Percentiles rank a stretch among this genome's conserved stretches.
These are phyloP conservation scores for Fusarium nematophilum DNA, from an alignment of 2,329 filamentous ascomycete genomes.

Conservation along the genomic window DNA sequence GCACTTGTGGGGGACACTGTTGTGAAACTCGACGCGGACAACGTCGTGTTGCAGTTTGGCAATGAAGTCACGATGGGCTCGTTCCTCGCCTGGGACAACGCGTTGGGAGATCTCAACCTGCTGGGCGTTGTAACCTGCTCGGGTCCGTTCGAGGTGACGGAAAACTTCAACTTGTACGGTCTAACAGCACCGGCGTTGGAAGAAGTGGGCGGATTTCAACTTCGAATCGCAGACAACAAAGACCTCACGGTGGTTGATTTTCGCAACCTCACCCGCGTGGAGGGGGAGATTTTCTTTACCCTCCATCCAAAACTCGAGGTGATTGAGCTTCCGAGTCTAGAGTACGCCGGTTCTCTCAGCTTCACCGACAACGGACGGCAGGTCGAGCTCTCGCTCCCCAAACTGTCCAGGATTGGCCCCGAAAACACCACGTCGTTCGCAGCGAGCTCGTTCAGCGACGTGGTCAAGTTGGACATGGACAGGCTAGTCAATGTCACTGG, in stretches of 20 bases:
- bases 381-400: neutral
- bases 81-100: neutral
- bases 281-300: neutral
- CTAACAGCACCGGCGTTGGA: neutral
- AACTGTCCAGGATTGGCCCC: neutral
- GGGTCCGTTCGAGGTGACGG: neutral
- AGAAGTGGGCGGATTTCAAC: neutral
- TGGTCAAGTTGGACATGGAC: neutral
- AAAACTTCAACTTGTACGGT: neutral
- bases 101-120: neutral
- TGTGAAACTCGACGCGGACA: neutral
- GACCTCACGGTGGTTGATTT: neutral
- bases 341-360: neutral
- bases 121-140: neutral
- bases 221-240: neutral
- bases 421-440: neutral
- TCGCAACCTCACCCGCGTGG: neutral
- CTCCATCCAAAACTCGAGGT: neutral
- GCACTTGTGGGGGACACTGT: neutral
- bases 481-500: neutral
- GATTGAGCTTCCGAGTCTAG: neutral
- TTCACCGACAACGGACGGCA: neutral
- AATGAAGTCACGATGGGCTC: neutral
- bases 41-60: neutral
- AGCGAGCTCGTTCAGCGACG: neutral